Evolutionary conservation across 2,329 filamentous ascomycete genomes (phyloP).

Genomic region (Emericellopsis cladophorae): DNA sequence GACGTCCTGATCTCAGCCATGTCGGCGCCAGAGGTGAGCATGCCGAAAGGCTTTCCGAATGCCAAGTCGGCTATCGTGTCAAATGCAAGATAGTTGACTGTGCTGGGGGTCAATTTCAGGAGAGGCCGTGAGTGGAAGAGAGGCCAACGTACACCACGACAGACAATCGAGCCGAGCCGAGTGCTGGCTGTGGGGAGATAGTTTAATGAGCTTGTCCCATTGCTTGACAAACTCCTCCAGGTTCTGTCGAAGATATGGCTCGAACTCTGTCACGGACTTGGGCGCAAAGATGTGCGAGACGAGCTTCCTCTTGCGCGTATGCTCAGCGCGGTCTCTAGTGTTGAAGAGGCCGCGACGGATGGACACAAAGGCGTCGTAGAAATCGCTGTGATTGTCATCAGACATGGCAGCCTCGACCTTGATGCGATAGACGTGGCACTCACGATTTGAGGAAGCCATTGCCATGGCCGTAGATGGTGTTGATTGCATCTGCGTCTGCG

Average conservation of each 20-base stretch:
- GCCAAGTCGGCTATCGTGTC: constrained; percentile 36
- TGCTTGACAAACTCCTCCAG: constrained; percentile 60
- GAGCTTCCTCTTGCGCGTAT: constrained; percentile 80
- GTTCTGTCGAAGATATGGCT: constrained; percentile 78
- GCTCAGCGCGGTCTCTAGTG: constrained; percentile 68
- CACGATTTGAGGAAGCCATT: constrained; percentile 62
- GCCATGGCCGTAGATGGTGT: constrained; percentile 64
- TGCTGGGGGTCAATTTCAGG: constrained; percentile 29
- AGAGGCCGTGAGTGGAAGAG: constrained; percentile 57
- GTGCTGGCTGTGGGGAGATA: constrained; percentile 6
- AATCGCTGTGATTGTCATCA: constrained; percentile 41
- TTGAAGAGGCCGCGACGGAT: constrained; percentile 83
- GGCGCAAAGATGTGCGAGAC: constrained; percentile 77
- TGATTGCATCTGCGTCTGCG: constrained; percentile 68
- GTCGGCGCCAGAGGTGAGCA: constrained; percentile 67
- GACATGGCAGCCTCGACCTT: not conserved
- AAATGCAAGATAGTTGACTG: constrained; percentile 46
- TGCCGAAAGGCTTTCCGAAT: constrained; percentile 41
- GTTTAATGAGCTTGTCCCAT: constrained; percentile 51
- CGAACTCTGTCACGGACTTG: constrained; percentile 72
- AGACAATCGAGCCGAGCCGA: constrained; percentile 56
- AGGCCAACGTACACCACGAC: constrained; percentile 43
- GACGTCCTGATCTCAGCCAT: constrained; percentile 58
- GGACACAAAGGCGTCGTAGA: constrained; percentile 85
- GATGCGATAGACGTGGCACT: constrained; percentile 2